Evolutionary conservation across 805 yeast species (phyloP).

Genomic region (Candida succiphila): DNA sequence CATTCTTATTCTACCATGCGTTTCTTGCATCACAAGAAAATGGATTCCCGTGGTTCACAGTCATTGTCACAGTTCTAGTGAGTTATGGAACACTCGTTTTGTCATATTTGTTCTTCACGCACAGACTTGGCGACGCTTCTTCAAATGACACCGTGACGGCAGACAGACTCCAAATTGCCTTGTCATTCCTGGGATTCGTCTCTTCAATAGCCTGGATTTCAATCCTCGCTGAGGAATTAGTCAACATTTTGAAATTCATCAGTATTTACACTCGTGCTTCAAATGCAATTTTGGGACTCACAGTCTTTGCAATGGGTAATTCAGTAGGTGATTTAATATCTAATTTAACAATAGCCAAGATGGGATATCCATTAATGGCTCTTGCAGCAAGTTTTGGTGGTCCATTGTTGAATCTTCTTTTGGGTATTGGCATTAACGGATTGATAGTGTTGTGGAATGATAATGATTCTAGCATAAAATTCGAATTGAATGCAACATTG

Average conservation of each 20-base stretch:
- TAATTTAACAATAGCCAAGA: constrained; percentile 65
- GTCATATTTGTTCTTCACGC: too few relatives aligned
- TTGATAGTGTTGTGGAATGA: constrained; percentile 24
- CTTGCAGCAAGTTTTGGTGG: constrained; percentile 95
- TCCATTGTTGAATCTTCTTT: constrained; percentile 66
- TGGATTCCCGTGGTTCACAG: too few relatives aligned
- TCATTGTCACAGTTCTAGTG: too few relatives aligned
- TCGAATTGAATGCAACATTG: constrained; percentile 27
- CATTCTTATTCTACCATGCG: neutral
- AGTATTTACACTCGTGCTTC: constrained; percentile 52
- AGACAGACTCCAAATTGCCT: constrained; percentile 2
- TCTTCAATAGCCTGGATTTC: constrained; percentile 63
- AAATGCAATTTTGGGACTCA: constrained; percentile 77
- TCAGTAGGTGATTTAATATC: constrained; percentile 86
- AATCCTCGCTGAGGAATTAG: constrained; percentile 58
- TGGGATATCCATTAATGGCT: constrained; percentile 86
- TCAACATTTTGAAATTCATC: constrained; percentile 49
- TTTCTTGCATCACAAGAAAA: too few relatives aligned
- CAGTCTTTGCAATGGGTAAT: constrained; percentile 87
- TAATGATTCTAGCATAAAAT: constrained; percentile 15
- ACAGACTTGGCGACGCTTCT: too few relatives aligned
- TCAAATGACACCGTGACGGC: too few relatives aligned
- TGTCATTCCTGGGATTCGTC: constrained; percentile 50
- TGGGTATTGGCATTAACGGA: constrained; percentile 78
- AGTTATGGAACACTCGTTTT: too few relatives aligned